phyloP scores from a whole-genome alignment of 176 grass and related monocot species.

The Bonia amplexicaulis region DNA sequence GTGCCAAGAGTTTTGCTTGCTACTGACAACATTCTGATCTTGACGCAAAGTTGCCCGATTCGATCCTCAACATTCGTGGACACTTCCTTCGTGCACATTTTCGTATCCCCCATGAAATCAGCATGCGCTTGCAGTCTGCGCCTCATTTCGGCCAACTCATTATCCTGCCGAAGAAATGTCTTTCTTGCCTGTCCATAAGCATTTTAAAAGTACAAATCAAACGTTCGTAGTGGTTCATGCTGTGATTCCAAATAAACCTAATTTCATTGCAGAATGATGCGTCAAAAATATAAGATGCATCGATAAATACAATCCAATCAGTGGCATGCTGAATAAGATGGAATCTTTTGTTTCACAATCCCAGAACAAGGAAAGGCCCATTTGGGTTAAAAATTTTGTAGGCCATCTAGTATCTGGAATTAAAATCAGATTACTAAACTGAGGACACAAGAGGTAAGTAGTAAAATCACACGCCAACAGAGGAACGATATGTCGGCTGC shows the following conservation, averaged over 20 bases:
- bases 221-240: not conserved
- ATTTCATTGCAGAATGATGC: not conserved
- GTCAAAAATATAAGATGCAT: not conserved
- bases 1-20: constrained; percentile 45
- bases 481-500: not conserved
- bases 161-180: constrained; percentile 42
- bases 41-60: constrained; percentile 48
- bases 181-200: constrained; percentile 44
- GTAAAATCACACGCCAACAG: not conserved
- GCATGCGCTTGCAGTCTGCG: constrained; percentile 39
- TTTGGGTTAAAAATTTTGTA: not conserved
- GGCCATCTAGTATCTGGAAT: not conserved
- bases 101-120: constrained; percentile 44
- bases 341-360: not conserved
- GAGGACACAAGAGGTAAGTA: not conserved
- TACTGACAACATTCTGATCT: constrained; percentile 54
- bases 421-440: not conserved
- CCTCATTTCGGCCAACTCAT: constrained; percentile 69
- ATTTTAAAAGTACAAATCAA: not conserved
- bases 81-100: constrained; percentile 11
- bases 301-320: not conserved
- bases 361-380: not conserved
- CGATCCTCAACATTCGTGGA: constrained; percentile 45
- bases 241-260: not conserved
- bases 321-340: not conserved